These are phyloP conservation scores for Fonsecaea pedrosoi DNA, from an alignment of 2,329 filamentous ascomycete species.

Conservation along the genomic window DNA sequence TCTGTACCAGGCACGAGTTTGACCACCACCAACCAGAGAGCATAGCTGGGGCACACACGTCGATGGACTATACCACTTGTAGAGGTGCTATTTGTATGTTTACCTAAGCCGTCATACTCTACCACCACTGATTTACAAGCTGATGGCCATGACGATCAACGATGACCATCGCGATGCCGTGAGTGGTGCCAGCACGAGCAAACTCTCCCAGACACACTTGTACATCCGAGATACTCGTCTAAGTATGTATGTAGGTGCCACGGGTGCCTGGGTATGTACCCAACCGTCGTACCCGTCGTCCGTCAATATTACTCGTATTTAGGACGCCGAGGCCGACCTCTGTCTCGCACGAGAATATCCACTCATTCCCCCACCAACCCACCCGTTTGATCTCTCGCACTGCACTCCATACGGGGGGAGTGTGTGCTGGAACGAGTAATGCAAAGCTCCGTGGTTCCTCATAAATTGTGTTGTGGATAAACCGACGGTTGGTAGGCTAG, in stretches of 20 bases:
- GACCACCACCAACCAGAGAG: background rate
- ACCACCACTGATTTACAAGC: background rate
- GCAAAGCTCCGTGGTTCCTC: background rate
- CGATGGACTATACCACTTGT: background rate
- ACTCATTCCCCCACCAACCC: background rate
- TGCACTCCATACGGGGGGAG: background rate
- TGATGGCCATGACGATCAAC: background rate
- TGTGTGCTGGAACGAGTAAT: background rate
- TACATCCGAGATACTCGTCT: too few species aligned
- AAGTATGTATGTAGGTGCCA: too few species aligned
- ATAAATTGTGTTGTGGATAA: slow-evolving; percentile 4
- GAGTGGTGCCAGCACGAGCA: background rate
- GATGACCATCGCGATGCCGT: background rate
- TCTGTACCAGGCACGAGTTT: too few species aligned
- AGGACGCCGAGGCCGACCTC: slow-evolving; percentile 4
- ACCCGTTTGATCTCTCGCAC: background rate
- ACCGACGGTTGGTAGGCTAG: background rate
- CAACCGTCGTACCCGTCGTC: background rate
- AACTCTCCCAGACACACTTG: background rate
- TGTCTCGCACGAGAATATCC: background rate
- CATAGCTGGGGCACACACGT: background rate
- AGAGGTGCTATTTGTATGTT: background rate
- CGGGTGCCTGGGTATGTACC: too few species aligned
- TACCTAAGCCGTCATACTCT: background rate
- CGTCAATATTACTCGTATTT: background rate